phyloP scores from a whole-genome alignment of 768 basidiomycete species.

The Rhizopogon rudus region DNA sequence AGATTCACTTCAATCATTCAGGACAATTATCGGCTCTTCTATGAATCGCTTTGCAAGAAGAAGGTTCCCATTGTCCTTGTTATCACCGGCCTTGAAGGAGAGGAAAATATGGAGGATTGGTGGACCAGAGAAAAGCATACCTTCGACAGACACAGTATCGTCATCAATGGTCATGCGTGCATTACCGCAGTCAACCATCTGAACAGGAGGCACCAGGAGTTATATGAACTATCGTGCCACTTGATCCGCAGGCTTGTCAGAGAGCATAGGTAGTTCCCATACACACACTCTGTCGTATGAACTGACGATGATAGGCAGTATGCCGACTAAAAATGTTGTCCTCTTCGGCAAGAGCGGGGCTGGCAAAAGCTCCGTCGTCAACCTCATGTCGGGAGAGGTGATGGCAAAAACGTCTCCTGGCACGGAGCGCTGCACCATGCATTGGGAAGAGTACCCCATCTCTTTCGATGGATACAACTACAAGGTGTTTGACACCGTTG shows the following conservation, averaged over 20 bases:
- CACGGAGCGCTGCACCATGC: constrained; percentile 28
- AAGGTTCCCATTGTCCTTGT: no score
- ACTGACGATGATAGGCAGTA: not conserved
- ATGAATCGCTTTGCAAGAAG: constrained; percentile 16
- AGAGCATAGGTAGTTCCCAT: not conserved
- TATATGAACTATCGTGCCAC: no score
- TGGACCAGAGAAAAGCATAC: no score
- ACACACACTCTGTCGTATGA: not conserved
- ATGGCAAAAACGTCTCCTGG: constrained; percentile 20
- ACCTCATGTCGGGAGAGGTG: constrained; percentile 32
- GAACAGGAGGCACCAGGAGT: no score
- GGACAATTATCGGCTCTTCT: constrained; percentile 36
- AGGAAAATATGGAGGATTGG: no score
- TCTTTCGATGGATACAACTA: constrained; percentile 15
- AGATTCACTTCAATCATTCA: constrained; percentile 28
- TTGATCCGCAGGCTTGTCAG: no score
- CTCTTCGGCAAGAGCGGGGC: constrained; percentile 37
- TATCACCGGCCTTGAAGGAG: no score
- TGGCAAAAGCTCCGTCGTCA: constrained; percentile 29
- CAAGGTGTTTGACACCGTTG: constrained; percentile 29
- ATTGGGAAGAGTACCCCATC: constrained; percentile 19
- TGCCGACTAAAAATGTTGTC: constrained; percentile 20
- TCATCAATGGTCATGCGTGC: no score
- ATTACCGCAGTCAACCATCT: no score
- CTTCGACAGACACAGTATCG: no score